Conservation (phyloP, 305 asterid species). For the Vinca major region DNA sequence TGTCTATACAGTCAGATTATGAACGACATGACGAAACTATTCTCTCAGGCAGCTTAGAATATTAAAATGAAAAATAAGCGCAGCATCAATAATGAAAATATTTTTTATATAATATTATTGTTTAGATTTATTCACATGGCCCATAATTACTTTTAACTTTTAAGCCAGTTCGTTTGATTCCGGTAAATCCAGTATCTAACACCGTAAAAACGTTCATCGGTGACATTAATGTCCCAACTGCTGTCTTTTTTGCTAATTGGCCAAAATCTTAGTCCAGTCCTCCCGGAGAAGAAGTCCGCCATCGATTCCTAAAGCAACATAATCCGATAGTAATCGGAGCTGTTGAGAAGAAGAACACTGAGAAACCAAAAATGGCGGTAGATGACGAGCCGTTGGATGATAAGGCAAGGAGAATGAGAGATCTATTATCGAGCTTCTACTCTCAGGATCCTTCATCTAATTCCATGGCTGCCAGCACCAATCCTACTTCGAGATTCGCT, state of each 20-base stretch:
- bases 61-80: too few relatives aligned
- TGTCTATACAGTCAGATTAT: too few relatives aligned
- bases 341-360: not conserved
- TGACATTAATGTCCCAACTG: too few relatives aligned
- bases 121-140: too few relatives aligned
- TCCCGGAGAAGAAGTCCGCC: constrained; percentile 1
- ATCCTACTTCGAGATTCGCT: constrained; percentile 65
- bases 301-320: not conserved
- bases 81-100: too few relatives aligned
- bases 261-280: not conserved
- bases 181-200: too few relatives aligned
- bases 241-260: constrained; percentile 1
- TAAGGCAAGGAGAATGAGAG: constrained; percentile 95
- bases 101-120: too few relatives aligned
- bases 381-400: constrained; percentile 67
- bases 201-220: too few relatives aligned
- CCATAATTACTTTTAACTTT: too few relatives aligned
- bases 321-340: not conserved
- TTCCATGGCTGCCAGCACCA: constrained; percentile 26
- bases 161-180: too few relatives aligned
- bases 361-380: constrained; percentile 44
- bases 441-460: constrained; percentile 56
- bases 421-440: constrained; percentile 84
- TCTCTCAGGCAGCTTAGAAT: too few relatives aligned
- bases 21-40: too few relatives aligned